Conservation (phyloP, 2,329 filamentous ascomycete species). For the Diplodia corticola region DNA sequence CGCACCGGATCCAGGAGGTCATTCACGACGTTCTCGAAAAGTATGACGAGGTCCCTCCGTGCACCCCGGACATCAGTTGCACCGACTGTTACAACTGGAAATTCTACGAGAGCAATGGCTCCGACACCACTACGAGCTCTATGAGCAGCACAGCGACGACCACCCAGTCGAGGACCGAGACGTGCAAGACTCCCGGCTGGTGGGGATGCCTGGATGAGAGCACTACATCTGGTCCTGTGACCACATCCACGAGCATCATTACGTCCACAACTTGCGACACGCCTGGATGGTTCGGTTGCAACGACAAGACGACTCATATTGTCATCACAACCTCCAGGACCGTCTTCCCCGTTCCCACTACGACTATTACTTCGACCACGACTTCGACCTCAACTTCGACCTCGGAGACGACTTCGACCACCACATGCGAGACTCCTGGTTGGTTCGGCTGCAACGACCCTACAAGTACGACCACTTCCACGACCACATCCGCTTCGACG, state of each 20-base stretch:
- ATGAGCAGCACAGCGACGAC: conserved; percentile 59
- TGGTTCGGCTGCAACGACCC: conserved; percentile 67
- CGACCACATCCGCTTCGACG: conserved; percentile 39
- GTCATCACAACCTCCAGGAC: conserved; percentile 29
- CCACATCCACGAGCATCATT: conserved; percentile 40
- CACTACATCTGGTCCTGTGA: conserved; percentile 49
- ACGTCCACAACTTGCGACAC: conserved; percentile 37
- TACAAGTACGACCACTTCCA: conserved; percentile 41
- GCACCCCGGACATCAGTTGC: conserved; percentile 72
- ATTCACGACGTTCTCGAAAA: conserved; percentile 83
- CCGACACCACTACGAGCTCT: conserved; percentile 64
- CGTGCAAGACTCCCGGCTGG: conserved; percentile 91
- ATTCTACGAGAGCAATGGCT: conserved; percentile 89
- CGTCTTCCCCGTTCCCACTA: conserved; percentile 6
- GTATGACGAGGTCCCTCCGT: conserved; percentile 79
- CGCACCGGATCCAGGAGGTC: conserved; percentile 85
- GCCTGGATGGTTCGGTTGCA: conserved; percentile 25
- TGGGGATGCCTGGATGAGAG: conserved; percentile 76
- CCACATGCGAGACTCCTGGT: conserved; percentile 55
- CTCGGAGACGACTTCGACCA: conserved; percentile 32
- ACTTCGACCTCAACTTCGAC: conserved; percentile 32
- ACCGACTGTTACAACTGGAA: conserved; percentile 93
- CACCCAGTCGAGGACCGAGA: conserved; percentile 73
- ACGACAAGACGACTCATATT: conserved; percentile 33
- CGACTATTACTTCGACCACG: conserved; percentile 28